Evolutionary conservation across 2,329 filamentous ascomycete species (phyloP), one percentile per base, ranked within the genome.

Genomic region (Emericellopsis cladophorae): DNA sequence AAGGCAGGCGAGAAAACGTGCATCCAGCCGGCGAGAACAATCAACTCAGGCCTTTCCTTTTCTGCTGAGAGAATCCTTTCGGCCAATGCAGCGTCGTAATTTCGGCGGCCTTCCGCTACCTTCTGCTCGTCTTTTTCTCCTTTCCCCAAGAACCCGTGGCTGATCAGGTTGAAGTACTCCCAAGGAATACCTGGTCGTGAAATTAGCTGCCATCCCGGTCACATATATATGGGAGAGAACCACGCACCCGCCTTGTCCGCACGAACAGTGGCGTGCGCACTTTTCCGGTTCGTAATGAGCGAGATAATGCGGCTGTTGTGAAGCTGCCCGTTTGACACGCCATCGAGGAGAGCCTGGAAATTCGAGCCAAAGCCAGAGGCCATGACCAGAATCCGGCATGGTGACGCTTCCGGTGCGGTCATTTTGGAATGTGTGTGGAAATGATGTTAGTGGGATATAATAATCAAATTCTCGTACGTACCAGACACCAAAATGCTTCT

Each of bases 21-120:
- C 86, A 93, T 93, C 73, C 84, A 93, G 4, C 88, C 87, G 4
- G 84, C 81, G 49, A 88, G 83, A 8, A 92, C 81, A 38, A 94
- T 76, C 41, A 94, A 60, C 41, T 89, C 75, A 0, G 87, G 86
- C 46, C 81, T 73, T 5, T 81, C 74, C 5, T 61, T 57, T 3
- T 53, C 49, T 14, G 41, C 42, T 7, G 49, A 45, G 21, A 90
- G 65, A 40, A 93, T 72, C 44, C 81, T 68, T 34, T 70, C 59
- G 0, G 85, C 84, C 46, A 94, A 67, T 35, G 84, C 84, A 12
- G 76, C 73, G 56, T 94, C 87, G 58, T 92, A 93, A 41, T 68
- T 68, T 37, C 70, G 64, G 21, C 87, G 74, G 1, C 77, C 81
- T 34, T 74, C 68, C 14, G 64, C 51, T 55, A 79, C 45, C 60